These are phyloP conservation scores for Aspergillus baeticus DNA, from an alignment of 495 filamentous ascomycete species.

Conservation along the genomic window DNA sequence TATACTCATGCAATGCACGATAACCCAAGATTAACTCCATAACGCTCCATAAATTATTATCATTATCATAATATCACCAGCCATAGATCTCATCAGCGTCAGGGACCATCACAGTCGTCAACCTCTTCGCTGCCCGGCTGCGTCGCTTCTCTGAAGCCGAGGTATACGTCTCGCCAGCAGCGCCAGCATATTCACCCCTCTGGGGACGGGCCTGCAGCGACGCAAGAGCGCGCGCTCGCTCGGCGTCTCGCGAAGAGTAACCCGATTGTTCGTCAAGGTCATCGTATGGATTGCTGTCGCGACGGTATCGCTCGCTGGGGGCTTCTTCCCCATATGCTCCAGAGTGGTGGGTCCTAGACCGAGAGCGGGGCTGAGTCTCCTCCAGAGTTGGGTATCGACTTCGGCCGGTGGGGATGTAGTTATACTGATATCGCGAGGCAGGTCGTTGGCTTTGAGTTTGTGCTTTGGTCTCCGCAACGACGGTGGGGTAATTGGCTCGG, in stretches of 20 bases:
- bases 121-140: slow-evolving; percentile 24
- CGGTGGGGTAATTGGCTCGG: slow-evolving; percentile 29
- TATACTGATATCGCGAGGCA: slow-evolving; percentile 33
- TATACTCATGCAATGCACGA: too few relatives aligned
- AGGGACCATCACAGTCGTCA: slow-evolving; percentile 46
- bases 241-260: too few relatives aligned
- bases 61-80: slow-evolving; percentile 19
- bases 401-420: slow-evolving; percentile 33
- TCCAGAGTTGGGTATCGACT: not conserved
- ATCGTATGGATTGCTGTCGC: slow-evolving; percentile 3
- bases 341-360: not conserved
- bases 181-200: not conserved
- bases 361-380: not conserved
- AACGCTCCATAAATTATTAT: too few relatives aligned
- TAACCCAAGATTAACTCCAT: too few relatives aligned
- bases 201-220: not conserved
- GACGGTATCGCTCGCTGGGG: not conserved
- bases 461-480: slow-evolving; percentile 28
- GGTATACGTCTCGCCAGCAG: not conserved
- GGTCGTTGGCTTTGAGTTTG: slow-evolving; percentile 1
- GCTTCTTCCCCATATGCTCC: too few relatives aligned
- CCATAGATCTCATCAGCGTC: slow-evolving; percentile 41
- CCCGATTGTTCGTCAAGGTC: not conserved
- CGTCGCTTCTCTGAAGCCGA: slow-evolving; percentile 22
- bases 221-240: too few relatives aligned